These are phyloP conservation scores for Aspergillus ruber DNA, from an alignment of 2,329 filamentous ascomycete genomes.

Conservation along the genomic window DNA sequence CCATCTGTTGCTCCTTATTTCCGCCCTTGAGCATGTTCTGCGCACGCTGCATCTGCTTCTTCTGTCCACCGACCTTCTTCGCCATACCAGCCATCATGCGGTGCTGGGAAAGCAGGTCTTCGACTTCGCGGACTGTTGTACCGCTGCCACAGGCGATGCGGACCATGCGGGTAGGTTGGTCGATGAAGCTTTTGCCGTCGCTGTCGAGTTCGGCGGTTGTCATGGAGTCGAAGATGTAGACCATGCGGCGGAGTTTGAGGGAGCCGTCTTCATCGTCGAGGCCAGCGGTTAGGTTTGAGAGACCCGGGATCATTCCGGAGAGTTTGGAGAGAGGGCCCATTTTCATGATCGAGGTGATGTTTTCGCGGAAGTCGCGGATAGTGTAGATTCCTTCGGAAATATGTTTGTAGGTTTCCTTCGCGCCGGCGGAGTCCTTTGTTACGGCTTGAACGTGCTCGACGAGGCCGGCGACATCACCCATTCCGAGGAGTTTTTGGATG, in stretches of 20 bases:
- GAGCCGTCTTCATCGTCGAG: conserved; percentile 98
- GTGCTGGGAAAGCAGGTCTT: conserved; percentile 95
- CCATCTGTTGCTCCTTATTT: conserved; percentile 88
- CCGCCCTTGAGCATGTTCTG: conserved; percentile 85
- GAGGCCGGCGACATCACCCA: conserved; percentile 92
- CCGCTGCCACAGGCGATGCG: conserved; percentile 84
- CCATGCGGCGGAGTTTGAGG: conserved; percentile 91
- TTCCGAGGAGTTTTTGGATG: conserved; percentile 86
- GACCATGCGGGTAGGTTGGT: conserved; percentile 88
- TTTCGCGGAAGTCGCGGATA: conserved; percentile 86
- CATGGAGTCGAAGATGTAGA: conserved; percentile 99
- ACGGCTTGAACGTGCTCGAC: conserved; percentile 95
- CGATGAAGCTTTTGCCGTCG: conserved; percentile 88
- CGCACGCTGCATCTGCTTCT: conserved; percentile 94
- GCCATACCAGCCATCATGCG: conserved; percentile 99
- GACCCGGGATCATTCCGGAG: conserved; percentile 96
- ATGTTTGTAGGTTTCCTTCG: conserved; percentile 97
- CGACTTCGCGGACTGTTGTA: conserved; percentile 85
- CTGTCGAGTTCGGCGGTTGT: conserved; percentile 91
- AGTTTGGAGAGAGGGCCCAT: conserved; percentile 98
- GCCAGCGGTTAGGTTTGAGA: conserved; percentile 86
- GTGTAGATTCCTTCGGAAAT: conserved; percentile 96
- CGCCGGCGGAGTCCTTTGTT: conserved; percentile 72
- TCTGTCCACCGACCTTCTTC: conserved; percentile 96
- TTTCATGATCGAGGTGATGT: conserved; percentile 98